Conservation (phyloP, 352 stramenopile genomes). For the Peronospora destructor region DNA sequence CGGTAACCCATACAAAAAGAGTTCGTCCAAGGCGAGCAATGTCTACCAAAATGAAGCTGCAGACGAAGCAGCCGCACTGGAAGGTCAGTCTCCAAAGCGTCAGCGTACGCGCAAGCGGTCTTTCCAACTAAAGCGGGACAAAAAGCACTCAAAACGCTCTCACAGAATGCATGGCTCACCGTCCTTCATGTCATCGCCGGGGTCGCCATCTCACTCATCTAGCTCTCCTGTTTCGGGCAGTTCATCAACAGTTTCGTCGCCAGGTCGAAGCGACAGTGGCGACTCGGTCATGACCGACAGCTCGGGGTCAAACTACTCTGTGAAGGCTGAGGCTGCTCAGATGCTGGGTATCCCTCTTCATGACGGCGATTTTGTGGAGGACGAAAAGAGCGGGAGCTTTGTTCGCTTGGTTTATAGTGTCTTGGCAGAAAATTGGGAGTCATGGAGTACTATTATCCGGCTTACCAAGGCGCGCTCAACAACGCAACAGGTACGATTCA, state of each 20-base stretch:
- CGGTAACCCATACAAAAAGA: slow-evolving; percentile 87
- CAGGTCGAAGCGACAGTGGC: slow-evolving; percentile 52
- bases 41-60: slow-evolving; percentile 80
- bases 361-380: slow-evolving; percentile 48
- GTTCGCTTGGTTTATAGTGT: slow-evolving; percentile 63
- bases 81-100: slow-evolving; percentile 69
- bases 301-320: slow-evolving; percentile 65
- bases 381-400: slow-evolving; percentile 51
- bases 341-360: slow-evolving; percentile 74
- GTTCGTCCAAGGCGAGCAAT: slow-evolving; percentile 73
- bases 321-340: slow-evolving; percentile 69
- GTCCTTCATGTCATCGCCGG: slow-evolving; percentile 63
- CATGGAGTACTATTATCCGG: slow-evolving; percentile 76
- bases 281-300: slow-evolving; percentile 53
- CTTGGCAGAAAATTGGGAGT: slow-evolving; percentile 78
- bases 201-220: slow-evolving; percentile 58
- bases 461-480: slow-evolving; percentile 68
- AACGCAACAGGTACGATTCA: slow-evolving; percentile 49
- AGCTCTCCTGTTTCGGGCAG: slow-evolving; percentile 49
- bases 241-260: slow-evolving; percentile 54
- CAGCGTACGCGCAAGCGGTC: slow-evolving; percentile 81
- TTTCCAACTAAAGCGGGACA: slow-evolving; percentile 73
- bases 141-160: slow-evolving; percentile 63
- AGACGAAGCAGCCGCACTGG: slow-evolving; percentile 74
- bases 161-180: slow-evolving; percentile 60